These are phyloP conservation scores for Fusarium mangiferae DNA, from an alignment of 2,329 filamentous ascomycete species.

Conservation along the genomic window DNA sequence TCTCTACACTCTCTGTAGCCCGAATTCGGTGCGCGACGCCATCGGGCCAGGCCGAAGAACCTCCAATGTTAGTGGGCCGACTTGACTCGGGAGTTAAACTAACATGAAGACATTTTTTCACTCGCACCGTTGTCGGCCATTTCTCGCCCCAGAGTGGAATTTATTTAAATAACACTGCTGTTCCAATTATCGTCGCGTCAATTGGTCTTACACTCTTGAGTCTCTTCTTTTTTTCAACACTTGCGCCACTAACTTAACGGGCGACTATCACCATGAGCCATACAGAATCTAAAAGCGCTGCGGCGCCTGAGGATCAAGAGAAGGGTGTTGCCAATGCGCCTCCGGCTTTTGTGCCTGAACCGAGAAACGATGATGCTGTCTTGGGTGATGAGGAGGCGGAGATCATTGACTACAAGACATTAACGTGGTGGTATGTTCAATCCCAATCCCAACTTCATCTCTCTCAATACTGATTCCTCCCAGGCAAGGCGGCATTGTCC, in stretches of 20 bases:
- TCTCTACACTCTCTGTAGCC: background rate
- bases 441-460: accelerated
- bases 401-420: slow-evolving; percentile 51
- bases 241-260: background rate
- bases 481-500: slow-evolving; percentile 57
- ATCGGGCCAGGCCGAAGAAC: slow-evolving; percentile 14
- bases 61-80: slow-evolving; percentile 11
- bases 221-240: background rate
- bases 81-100: slow-evolving; percentile 13
- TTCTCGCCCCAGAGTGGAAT: slow-evolving; percentile 5
- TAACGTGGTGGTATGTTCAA: slow-evolving; percentile 51
- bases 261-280: slow-evolving; percentile 7
- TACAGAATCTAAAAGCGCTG: background rate
- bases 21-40: slow-evolving; percentile 25
- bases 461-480: background rate
- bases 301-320: slow-evolving; percentile 13
- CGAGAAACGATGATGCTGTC: background rate
- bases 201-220: background rate
- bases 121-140: slow-evolving; percentile 14
- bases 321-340: slow-evolving; percentile 1
- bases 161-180: background rate
- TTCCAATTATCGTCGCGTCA: background rate
- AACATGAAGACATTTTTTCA: background rate
- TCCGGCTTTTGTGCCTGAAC: background rate
- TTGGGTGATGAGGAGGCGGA: slow-evolving; percentile 29